Evolutionary conservation across 2,329 filamentous ascomycete species (phyloP).

Genomic region (Cladobotryum mycophilum): DNA sequence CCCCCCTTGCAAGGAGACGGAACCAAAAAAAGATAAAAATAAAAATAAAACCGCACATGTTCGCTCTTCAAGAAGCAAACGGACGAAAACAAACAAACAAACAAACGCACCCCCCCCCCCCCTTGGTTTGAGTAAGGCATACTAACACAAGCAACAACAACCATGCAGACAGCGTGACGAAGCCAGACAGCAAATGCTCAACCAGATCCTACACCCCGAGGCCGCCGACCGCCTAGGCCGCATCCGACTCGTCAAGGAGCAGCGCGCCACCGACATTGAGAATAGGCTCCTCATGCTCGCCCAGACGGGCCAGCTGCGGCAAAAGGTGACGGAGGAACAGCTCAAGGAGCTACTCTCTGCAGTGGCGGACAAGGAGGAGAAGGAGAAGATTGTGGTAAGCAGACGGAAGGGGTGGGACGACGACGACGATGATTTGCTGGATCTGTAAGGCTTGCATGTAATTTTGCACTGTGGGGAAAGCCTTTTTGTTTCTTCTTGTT

Average conservation of each 20-base stretch:
- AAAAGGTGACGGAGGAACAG: constrained; percentile 87
- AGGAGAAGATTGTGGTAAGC: constrained; percentile 81
- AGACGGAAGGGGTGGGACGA: constrained; percentile 80
- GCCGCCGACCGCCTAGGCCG: constrained; percentile 88
- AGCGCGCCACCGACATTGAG: constrained; percentile 83
- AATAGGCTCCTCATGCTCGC: constrained; percentile 90
- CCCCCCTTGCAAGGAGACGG: no score
- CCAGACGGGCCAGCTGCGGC: constrained; percentile 74
- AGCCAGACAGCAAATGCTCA: constrained; percentile 69
- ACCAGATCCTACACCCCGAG: constrained; percentile 90
- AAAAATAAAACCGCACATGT: no score
- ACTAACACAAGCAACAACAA: background rate
- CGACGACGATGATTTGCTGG: constrained; percentile 71
- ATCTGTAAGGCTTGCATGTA: constrained; percentile 36
- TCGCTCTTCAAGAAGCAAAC: no score
- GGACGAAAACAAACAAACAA: no score
- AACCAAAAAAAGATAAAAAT: no score
- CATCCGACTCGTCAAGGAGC: constrained; percentile 92
- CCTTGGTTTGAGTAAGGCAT: background rate
- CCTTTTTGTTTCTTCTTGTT: background rate
- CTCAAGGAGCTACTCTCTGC: constrained; percentile 86
- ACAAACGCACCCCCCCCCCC: no score
- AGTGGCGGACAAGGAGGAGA: constrained; percentile 70
- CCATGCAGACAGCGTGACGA: constrained; percentile 49
- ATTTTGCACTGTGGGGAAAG: background rate